Base-by-base conservation (phyloP, 2,329 filamentous ascomycete species). In the Alternaria alternata region DNA sequence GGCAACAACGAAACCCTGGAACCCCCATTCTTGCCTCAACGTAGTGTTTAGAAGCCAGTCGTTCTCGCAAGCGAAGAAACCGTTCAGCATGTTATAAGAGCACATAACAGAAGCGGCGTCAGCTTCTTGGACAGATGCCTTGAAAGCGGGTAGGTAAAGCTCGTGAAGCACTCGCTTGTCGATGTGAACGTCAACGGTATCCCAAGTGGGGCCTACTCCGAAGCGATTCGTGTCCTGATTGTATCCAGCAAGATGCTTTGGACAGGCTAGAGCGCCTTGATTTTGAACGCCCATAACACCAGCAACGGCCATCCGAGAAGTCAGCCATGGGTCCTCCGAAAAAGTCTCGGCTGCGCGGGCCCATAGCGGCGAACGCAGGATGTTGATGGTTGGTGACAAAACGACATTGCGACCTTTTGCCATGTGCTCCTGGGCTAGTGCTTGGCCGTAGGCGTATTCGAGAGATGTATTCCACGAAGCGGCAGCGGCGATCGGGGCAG, bases 91-190 rank as follows among this genome's bases (percentile, higher is more conserved):
- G n/a, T 59, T 56, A 22, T 59, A 59, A 4, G 38, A 47, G 32
- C 51, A 59, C 48, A 51, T 61, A 3, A 61, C 24, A 22, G 51
- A 54, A 7, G 51, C 36, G 2, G 56, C 51, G 42, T 54, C 51
- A 8, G 56, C 56, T 20, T 56, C 54, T n/a, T 54, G 42, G 26
- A 59, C 18, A 43, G 56, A 32, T 26, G 51, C 51, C 38, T 49
- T 54, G 44, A 59, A 59, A 14, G 56, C 51, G 12, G 51, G 51
- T 11, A 59, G 18, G 36, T 54, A 59, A 39, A 61, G 54, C 71
- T 91, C 88, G 22, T 88, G 83, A 24, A 90, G 76, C 2, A 87
- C 81, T 28, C 88, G 81, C 65, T 90, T 87, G 26, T 84, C 81
- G 20, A 90, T 79, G 16, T 85, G 78, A 2, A 86, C 86, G 69